Evolutionary conservation across 768 basidiomycete genomes (phyloP), one percentile per base, ranked within the genome.

Genomic region (Scleroderma bovista): DNA sequence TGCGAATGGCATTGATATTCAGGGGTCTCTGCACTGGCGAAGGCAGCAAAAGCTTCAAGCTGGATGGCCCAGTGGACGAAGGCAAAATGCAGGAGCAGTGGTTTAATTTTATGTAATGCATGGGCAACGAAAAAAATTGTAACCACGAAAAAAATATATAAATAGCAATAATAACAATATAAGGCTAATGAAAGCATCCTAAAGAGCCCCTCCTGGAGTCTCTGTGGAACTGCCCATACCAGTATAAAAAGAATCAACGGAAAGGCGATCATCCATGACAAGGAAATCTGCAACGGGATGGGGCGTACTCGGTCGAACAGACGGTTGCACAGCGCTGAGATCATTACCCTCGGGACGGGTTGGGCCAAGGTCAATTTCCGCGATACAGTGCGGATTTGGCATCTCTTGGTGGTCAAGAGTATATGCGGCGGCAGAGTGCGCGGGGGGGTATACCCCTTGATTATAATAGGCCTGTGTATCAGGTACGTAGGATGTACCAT

Each of bases 161-260:
- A 40, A 40, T 40, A 40, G 11, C 20, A n/a, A 40, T 40, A 40
- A 40, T 19, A 40, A 29, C 22, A 43, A 23, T 26, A 26, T 29
- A 15, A 26, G 20, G 26, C 31, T 7, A 20, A 13, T 33, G 44
- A 38, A 38, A 4, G 15, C 26, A 50, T 37, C 36, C 58, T 29
- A 64, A 3, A 56, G 3, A 34, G 64, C 59, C 23, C 36, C 53
- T 15, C 63, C 63, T 23, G 51, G 13, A 22, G 52, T 7, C 0
- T 50, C 2, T 5, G 50, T 29, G 24, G 44, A 33, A 33, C 63
- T 55, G 3, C 22, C 41, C 17, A 58, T 57, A 44, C 65, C 62
- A 1, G 56, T 20, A 12, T 66, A 66, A 31, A 66, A 66, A 10
- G 65, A 69, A 50, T 66, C 67, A 22, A 59, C 29, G 10, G 65